These are phyloP conservation scores for Protomyces inouyei DNA, from an alignment of 1,139 yeast genomes.

Conservation along the genomic window DNA sequence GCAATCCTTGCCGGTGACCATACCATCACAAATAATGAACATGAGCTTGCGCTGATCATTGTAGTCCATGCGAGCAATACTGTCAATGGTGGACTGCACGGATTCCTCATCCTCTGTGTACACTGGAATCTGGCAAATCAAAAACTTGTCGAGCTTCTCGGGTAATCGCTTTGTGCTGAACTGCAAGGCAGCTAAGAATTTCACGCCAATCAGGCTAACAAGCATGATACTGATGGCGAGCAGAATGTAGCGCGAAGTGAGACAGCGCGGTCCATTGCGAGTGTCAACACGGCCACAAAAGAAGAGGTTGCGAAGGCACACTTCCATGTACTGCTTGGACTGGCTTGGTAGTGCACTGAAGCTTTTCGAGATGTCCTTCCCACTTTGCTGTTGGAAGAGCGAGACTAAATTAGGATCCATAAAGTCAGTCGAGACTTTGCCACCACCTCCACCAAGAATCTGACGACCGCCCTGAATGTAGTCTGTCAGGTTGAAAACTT, in stretches of 20 bases:
- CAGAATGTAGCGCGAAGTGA: constrained; percentile 42
- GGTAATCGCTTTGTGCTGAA: constrained; percentile 41
- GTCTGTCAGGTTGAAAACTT: constrained; percentile 41
- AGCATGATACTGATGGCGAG: constrained; percentile 41
- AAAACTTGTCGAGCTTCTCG: constrained; percentile 42
- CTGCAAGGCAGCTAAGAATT: constrained; percentile 42
- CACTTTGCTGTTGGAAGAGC: constrained; percentile 39
- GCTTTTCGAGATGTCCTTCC: constrained; percentile 39
- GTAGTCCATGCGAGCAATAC: constrained; percentile 41
- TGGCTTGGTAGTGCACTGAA: constrained; percentile 35
- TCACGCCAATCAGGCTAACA: constrained; percentile 42
- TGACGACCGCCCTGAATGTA: constrained; percentile 42
- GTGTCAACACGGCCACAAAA: constrained; percentile 41
- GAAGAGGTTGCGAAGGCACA: constrained; percentile 41
- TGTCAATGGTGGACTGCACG: constrained; percentile 43
- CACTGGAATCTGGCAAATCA: constrained; percentile 45
- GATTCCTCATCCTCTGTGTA: constrained; percentile 45
- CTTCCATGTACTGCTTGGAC: constrained; percentile 36
- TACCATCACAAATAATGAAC: constrained; percentile 43
- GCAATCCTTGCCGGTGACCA: constrained; percentile 44
- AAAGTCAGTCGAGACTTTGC: constrained; percentile 37
- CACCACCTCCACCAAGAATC: constrained; percentile 37
- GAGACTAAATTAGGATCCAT: constrained; percentile 38
- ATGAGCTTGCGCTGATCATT: constrained; percentile 43
- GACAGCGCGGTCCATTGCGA: constrained; percentile 42